Conservation (phyloP, 2,329 filamentous ascomycete genomes). For the Alternaria metachromatica region DNA sequence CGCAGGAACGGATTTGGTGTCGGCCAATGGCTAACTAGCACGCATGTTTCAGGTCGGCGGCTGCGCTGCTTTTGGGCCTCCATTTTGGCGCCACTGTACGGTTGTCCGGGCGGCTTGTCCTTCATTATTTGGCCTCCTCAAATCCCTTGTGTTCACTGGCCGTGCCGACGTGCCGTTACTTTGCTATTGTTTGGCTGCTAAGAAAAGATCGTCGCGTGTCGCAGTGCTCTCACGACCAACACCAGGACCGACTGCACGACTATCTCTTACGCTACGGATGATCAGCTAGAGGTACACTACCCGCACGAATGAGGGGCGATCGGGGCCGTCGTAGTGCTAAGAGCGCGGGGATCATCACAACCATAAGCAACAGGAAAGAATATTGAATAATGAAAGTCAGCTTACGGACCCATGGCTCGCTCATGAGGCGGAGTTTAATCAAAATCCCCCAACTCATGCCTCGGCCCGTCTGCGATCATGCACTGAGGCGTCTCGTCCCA, state of each 20-base stretch:
- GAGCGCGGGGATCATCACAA: slow-evolving; percentile 1
- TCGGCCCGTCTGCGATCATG: slow-evolving; percentile 3
- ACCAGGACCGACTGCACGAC: neutral
- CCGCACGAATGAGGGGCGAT: neutral
- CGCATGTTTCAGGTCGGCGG: slow-evolving; percentile 24
- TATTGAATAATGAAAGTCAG: neutral
- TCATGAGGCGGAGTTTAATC: neutral
- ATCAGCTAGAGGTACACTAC: neutral
- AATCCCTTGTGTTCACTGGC: neutral
- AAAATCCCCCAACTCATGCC: neutral
- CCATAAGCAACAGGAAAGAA: slow-evolving; percentile 5
- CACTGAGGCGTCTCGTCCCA: slow-evolving; percentile 2
- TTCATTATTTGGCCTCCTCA: neutral
- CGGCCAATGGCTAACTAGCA: slow-evolving; percentile 23
- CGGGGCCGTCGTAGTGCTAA: neutral
- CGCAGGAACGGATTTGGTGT: slow-evolving; percentile 16
- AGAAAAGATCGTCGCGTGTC: slow-evolving; percentile 1
- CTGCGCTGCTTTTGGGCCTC: slow-evolving; percentile 12
- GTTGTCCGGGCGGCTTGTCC: slow-evolving; percentile 5
- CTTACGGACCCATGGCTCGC: slow-evolving; percentile 1
- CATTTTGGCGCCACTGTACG: slow-evolving; percentile 3
- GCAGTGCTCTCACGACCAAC: neutral
- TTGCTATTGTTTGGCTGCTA: neutral
- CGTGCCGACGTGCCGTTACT: neutral
- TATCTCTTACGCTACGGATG: neutral